Base-by-base conservation (phyloP, 768 basidiomycete genomes). In the Russula abietina region DNA sequence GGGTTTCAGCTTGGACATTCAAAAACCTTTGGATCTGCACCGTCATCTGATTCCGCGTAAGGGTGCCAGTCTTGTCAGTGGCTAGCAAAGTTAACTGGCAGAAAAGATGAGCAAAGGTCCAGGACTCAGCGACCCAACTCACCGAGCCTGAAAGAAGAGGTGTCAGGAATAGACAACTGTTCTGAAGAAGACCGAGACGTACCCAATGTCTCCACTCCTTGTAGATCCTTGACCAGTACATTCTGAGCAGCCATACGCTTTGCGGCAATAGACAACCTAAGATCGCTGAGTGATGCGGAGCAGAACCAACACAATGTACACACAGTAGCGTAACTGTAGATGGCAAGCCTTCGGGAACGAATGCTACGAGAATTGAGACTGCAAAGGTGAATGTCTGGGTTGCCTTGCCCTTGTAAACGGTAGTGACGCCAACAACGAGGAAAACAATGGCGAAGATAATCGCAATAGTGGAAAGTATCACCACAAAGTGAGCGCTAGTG, bases 41-140 rank as follows among this genome's bases (percentile, higher is more conserved):
- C 16, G 86, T 87, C 86, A 88, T 88, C 70, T 87, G 85, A 70
- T 88, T 88, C 45, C 83, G 73, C 11, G 86, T 88, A 57, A 88
- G 71, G 17, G 86, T 88, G 12, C 86, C 86, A 1, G 86, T 88
- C 71, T 88, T 88, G 69, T 88, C 86, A 10, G 86, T 87, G 5
- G 86, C 86, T 14, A 88, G 74, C 12, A 87, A 76, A 0, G 85
- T 88, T 24, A 86, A 73, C 82, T 84, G 32, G 9, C 16, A 60
- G 17, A 28, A 45, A 28, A 49, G 39, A 54, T 65, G 17, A 22
- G 52, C 17, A n/a, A n/a, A 49, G n/a, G 52, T 68, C 52, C 71
- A 66, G 33, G 61, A 43, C 24, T 50, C 17, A 33, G 28, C 26
- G 5, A 64, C 24, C 19, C 19, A 52, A 55, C 22, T 24, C n/a